Evolutionary conservation across 148 eudicot genomes (phyloP).

Genomic region (Vaccinium myrtillus): DNA sequence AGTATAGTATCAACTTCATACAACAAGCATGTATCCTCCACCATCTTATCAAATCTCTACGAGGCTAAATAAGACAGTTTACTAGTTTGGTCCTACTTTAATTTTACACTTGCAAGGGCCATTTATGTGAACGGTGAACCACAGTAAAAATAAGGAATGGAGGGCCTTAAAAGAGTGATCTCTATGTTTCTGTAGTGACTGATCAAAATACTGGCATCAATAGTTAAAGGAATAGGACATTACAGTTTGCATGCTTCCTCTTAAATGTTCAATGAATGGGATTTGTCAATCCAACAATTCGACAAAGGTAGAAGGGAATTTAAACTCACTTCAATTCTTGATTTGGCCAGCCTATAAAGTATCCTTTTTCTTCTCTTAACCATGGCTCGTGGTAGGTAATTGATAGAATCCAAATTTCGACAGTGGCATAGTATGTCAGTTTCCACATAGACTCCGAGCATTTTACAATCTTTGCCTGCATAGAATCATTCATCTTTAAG

Average conservation of each 20-base stretch:
- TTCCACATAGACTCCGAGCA: slow-evolving; percentile 96
- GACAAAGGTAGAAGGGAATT: neutral
- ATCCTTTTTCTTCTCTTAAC: slow-evolving; percentile 60
- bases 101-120: neutral
- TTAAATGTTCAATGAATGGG: neutral
- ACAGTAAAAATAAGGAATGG: neutral
- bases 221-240: neutral
- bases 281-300: neutral
- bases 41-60: neutral
- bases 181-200: neutral
- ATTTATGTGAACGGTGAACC: neutral
- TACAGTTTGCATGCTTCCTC: neutral
- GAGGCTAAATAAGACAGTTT: neutral
- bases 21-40: neutral
- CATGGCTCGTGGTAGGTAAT: slow-evolving; percentile 61
- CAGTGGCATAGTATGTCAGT: slow-evolving; percentile 72
- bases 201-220: neutral
- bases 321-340: slow-evolving; percentile 77
- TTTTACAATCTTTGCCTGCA: slow-evolving; percentile 57
- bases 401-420: slow-evolving; percentile 55
- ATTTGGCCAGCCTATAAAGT: slow-evolving; percentile 80
- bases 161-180: neutral
- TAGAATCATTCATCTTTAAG: slow-evolving; percentile 45
- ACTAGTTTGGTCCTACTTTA: neutral
- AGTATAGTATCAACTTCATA: neutral